phyloP scores from a whole-genome alignment of 352 stramenopile species.

The Sclerospora graminicola region DNA sequence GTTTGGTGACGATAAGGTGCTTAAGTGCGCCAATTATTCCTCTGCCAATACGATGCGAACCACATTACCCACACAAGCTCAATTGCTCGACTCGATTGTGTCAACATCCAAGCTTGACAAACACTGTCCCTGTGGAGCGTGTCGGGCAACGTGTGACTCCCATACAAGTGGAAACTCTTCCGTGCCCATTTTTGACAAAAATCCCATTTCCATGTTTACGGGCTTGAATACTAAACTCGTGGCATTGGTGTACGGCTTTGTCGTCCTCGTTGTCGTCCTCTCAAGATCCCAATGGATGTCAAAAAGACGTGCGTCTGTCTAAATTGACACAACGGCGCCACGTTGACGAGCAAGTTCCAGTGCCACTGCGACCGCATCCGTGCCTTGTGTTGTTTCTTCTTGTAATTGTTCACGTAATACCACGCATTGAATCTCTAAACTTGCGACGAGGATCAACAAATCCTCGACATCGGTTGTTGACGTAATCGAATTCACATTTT shows the following conservation, averaged over 20 bases:
- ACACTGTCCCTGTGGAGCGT: slow-evolving; percentile 70
- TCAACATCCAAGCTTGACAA: slow-evolving; percentile 32
- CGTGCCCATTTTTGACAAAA: slow-evolving; percentile 19
- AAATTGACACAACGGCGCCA: slow-evolving; percentile 24
- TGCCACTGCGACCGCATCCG: slow-evolving; percentile 28
- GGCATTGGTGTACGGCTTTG: slow-evolving; percentile 39
- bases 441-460: slow-evolving; percentile 48
- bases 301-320: slow-evolving; percentile 2
- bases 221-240: slow-evolving; percentile 60
- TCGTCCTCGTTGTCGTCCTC: slow-evolving; percentile 27
- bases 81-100: slow-evolving; percentile 57
- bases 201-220: slow-evolving; percentile 58
- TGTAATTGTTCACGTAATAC: slow-evolving; percentile 42
- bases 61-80: slow-evolving; percentile 49
- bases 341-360: slow-evolving; percentile 20
- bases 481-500: too few species aligned
- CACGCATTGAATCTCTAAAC: slow-evolving; percentile 60
- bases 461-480: slow-evolving; percentile 28
- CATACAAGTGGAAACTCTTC: slow-evolving; percentile 12
- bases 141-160: slow-evolving; percentile 52
- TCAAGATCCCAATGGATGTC: too few species aligned
- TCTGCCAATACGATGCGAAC: slow-evolving; percentile 26
- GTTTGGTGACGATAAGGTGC: slow-evolving; percentile 39
- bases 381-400: slow-evolving; percentile 20
- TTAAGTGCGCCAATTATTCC: slow-evolving; percentile 76